A percentile compares a stretch with the other conserved stretches of the same genome.
phyloP scores from a whole-genome alignment of 2,329 filamentous ascomycete species.

The Claviceps digitariae region DNA sequence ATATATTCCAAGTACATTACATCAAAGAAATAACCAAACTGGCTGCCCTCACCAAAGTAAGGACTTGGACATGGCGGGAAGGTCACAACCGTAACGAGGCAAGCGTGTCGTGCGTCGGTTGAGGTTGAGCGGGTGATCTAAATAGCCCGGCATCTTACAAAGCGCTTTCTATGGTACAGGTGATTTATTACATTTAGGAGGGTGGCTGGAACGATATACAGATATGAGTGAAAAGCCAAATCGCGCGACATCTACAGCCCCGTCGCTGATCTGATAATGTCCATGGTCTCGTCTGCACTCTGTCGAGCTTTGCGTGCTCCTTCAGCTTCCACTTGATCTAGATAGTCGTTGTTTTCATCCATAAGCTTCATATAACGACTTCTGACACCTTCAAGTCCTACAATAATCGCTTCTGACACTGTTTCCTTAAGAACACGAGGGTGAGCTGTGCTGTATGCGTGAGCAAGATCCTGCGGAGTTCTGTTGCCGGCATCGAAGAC shows the following conservation, averaged over 20 bases:
- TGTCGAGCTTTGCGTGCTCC: slow-evolving; percentile 48
- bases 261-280: slow-evolving; percentile 34
- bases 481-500: slow-evolving; percentile 42
- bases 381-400: slow-evolving; percentile 39
- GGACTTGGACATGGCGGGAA: no score
- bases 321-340: slow-evolving; percentile 42
- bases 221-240: not conserved
- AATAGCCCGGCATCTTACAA: not conserved
- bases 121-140: not conserved
- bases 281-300: slow-evolving; percentile 48
- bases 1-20: not conserved
- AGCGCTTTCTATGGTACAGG: not conserved
- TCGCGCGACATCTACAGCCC: slow-evolving; percentile 26
- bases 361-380: slow-evolving; percentile 42
- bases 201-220: not conserved
- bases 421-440: slow-evolving; percentile 31
- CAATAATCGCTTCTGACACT: slow-evolving; percentile 44
- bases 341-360: slow-evolving; percentile 29
- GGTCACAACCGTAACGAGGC: not conserved
- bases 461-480: slow-evolving; percentile 26
- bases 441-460: slow-evolving; percentile 22
- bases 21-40: not conserved
- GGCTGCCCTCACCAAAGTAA: not conserved
- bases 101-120: not conserved
- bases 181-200: no score